Evolutionary conservation across 1,284 basidiomycete genomes (phyloP).

Genomic region (Marasmius fiardii): DNA sequence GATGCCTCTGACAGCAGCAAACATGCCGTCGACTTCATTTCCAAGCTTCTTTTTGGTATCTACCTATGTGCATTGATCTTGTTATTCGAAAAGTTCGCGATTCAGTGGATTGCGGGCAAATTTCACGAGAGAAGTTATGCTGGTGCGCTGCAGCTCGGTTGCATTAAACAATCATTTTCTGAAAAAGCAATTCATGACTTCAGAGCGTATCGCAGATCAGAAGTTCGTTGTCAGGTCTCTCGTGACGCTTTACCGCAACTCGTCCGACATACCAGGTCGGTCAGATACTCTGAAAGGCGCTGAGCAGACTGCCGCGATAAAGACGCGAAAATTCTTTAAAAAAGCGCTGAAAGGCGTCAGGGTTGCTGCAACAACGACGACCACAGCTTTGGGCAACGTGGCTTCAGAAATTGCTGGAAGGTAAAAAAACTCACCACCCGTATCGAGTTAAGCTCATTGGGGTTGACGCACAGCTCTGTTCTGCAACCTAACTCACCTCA

Average conservation of each 20-base stretch:
- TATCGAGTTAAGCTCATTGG: constrained; percentile 15
- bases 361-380: constrained; percentile 75
- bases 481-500: constrained; percentile 87
- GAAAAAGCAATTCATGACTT: not conserved
- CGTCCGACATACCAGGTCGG: constrained; percentile 67
- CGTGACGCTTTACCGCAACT: constrained; percentile 78
- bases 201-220: constrained; percentile 81
- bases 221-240: constrained; percentile 78
- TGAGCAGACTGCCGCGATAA: constrained; percentile 29
- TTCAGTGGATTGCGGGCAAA: constrained; percentile 83
- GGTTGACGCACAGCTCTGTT: constrained; percentile 54
- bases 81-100: constrained; percentile 80
- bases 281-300: constrained; percentile 57
- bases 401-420: constrained; percentile 70
- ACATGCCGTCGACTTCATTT: constrained; percentile 46
- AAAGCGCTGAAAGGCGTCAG: constrained; percentile 72
- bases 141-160: constrained; percentile 34
- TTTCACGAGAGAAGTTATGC: constrained; percentile 91
- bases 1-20: constrained; percentile 27
- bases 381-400: constrained; percentile 78
- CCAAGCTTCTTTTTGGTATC: constrained; percentile 72
- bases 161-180: not conserved
- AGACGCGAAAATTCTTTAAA: constrained; percentile 66
- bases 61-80: constrained; percentile 73
- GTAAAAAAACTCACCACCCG: constrained; percentile 27